Base-by-base conservation (phyloP, 768 basidiomycete species). In the Tephrocybe rancida region DNA sequence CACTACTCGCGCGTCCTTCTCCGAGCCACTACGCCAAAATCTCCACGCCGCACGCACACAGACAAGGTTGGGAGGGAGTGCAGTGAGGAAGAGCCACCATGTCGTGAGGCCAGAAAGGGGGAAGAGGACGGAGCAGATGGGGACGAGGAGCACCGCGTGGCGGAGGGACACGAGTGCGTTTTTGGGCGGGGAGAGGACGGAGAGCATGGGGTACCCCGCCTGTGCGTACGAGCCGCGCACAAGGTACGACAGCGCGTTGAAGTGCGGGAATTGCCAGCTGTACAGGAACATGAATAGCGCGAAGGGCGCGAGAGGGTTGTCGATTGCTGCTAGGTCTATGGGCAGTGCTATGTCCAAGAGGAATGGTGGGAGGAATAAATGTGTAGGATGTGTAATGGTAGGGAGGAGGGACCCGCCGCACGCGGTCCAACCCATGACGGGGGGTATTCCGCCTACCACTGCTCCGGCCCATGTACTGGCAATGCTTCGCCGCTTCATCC, bases 181-280 rank as follows among this genome's bases (percentile, higher is more conserved):
- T 61, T 89, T 84, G 19, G 70, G 63, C 1, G 95, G 92, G 27
- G 85, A 78, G 44, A 90, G 73, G 52, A 94, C 88, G 27, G 87
- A 85, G 10, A 98, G 82, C 97, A 99, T 99, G 47, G 81, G 82
- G 67, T 95, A 99, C 16, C 95, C 95, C 18, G 89, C 92, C 65
- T 92, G 86, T 3, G 97, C 92, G 70, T 99, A 99, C 18, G 88
- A 88, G 9, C 81, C 84, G 32, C 95, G 85, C 8, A 95, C 81
- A 45, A 95, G 76, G 70, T 97, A 84, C 7, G 95, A 87, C n/a
- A 99, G 78, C 1, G 93, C 70, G 70, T 95, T 98, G 76, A 99
- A 98, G 69, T 99, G 96, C 30, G 96, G 95, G 73, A 98, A 98
- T 67, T 99, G 97, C 96, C 96, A 99, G 56, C 89, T 90, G 74